Percentiles rank a stretch among this genome's conserved stretches.
Evolutionary conservation across 2,329 filamentous ascomycete species (phyloP).

Genomic region (Xylariaceae sp.): DNA sequence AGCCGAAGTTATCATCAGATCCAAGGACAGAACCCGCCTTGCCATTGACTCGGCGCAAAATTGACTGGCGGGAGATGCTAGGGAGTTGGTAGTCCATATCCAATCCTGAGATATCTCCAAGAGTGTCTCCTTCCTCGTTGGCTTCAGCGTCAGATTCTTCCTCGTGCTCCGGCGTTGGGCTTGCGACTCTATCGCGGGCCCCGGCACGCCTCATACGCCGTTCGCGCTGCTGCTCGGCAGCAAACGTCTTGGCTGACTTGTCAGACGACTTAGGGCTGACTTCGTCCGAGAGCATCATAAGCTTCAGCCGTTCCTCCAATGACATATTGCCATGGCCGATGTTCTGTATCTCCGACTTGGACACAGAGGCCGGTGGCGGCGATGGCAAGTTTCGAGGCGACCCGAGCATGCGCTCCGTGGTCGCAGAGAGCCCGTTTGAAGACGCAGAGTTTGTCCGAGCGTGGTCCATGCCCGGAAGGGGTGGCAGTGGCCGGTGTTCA

Average conservation of each 20-base stretch:
- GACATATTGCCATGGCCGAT: constrained; percentile 72
- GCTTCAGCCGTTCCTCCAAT: constrained; percentile 73
- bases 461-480: constrained; percentile 60
- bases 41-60: constrained; percentile 78
- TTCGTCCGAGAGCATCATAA: constrained; percentile 81
- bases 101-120: constrained; percentile 52
- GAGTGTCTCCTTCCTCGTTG: constrained; percentile 51
- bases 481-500: constrained; percentile 78
- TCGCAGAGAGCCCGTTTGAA: constrained; percentile 58
- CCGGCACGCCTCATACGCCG: constrained; percentile 59
- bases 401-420: constrained; percentile 63
- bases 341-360: constrained; percentile 70
- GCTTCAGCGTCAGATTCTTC: constrained; percentile 37
- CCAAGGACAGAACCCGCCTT: constrained; percentile 47
- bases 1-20: constrained; percentile 58
- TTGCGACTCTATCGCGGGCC: constrained; percentile 37
- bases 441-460: constrained; percentile 43
- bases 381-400: constrained; percentile 63
- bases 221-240: constrained; percentile 59
- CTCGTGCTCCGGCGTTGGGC: constrained; percentile 34
- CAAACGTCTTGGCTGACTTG: constrained; percentile 41
- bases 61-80: constrained; percentile 88
- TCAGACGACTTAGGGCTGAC: constrained; percentile 22
- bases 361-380: constrained; percentile 61
- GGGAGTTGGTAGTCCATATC: constrained; percentile 58